Conservation (phyloP, 1,139 yeast genomes). For the Debaryomycetaceae sp. region DNA sequence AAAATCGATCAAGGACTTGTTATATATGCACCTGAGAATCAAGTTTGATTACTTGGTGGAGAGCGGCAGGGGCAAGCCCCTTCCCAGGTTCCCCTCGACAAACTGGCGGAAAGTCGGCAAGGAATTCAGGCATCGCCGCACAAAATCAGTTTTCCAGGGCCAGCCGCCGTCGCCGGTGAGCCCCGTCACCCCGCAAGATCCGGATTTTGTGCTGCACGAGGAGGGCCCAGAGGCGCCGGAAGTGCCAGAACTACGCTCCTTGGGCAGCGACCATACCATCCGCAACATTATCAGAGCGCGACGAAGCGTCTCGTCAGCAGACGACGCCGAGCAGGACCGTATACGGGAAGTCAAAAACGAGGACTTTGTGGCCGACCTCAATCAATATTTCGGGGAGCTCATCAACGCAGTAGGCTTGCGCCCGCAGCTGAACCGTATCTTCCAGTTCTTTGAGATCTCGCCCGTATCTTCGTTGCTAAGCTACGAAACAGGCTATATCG, state of each 20-base stretch:
- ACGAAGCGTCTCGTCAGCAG: neutral
- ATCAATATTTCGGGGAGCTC: conserved; percentile 53
- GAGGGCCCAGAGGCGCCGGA: neutral
- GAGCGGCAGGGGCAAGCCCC: conserved; percentile 20
- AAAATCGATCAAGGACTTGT: conserved; percentile 62
- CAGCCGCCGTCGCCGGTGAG: conserved; percentile 6
- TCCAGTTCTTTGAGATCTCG: conserved; percentile 82
- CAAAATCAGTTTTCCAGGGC: neutral
- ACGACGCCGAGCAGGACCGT: conserved; percentile 12
- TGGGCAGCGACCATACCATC: conserved; percentile 11
- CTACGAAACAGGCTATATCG: conserved; percentile 70
- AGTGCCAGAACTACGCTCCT: conserved; percentile 4
- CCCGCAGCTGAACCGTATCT: conserved; percentile 73
- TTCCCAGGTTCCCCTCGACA: conserved; percentile 33
- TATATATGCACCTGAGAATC: conserved; percentile 55
- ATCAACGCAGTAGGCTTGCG: conserved; percentile 51
- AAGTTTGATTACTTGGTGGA: conserved; percentile 39
- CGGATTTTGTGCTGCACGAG: conserved; percentile 1
- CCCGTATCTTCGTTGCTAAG: conserved; percentile 78
- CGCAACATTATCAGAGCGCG: conserved; percentile 17
- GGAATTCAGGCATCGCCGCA: neutral
- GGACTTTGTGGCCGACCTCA: conserved; percentile 34
- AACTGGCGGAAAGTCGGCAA: conserved; percentile 8
- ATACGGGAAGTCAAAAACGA: conserved; percentile 19
- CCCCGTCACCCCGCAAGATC: conserved; percentile 8